Evolutionary conservation across 345 rosid species (phyloP).

Genomic region (Microcos paniculata): DNA sequence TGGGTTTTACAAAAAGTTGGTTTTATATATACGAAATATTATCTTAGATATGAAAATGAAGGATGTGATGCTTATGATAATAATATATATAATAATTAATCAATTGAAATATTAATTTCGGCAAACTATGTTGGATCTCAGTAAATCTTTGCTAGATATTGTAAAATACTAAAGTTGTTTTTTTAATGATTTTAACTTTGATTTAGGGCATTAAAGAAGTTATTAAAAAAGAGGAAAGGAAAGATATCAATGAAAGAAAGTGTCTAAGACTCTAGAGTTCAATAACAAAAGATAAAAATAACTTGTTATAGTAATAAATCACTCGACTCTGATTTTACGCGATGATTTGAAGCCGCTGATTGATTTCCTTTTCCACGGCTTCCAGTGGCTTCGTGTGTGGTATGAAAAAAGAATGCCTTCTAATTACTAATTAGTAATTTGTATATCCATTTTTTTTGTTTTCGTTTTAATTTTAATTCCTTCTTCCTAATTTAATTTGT

Average conservation of each 20-base stretch:
- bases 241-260: slow-evolving; percentile 4
- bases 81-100: not conserved
- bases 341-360: no score
- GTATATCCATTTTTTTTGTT: no score
- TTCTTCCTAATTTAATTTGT: no score
- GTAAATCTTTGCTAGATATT: slow-evolving; percentile 24
- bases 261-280: not conserved
- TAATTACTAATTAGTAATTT: no score
- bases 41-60: slow-evolving; percentile 14
- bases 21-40: slow-evolving; percentile 19
- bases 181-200: slow-evolving; percentile 4
- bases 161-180: slow-evolving; percentile 4
- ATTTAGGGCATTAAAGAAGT: not conserved
- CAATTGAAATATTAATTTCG: not conserved
- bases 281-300: not conserved
- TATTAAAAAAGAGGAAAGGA: not conserved
- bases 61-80: slow-evolving; percentile 30
- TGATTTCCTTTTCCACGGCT: no score
- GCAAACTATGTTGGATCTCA: slow-evolving; percentile 19
- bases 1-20: slow-evolving; percentile 21
- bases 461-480: no score
- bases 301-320: not conserved
- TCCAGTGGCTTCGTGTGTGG: no score
- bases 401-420: not conserved
- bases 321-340: not conserved